phyloP scores from a whole-genome alignment of 2,329 filamentous ascomycete species.

The Uncinocarpus reesii region DNA sequence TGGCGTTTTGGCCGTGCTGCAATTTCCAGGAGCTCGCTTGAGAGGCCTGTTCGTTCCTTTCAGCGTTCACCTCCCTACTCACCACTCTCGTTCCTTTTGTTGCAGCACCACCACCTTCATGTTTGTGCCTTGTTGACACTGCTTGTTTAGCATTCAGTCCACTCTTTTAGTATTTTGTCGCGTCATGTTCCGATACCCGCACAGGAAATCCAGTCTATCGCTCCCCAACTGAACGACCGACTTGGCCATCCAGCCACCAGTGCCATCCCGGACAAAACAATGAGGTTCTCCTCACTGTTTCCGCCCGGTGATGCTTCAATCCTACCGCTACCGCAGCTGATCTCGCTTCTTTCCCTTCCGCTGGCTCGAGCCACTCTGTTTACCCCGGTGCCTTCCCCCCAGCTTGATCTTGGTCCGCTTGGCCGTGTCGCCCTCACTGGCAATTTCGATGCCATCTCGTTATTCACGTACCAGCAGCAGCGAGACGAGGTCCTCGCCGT shows the following conservation, averaged over 20 bases:
- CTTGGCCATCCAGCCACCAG: not conserved
- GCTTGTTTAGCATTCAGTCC: constrained; percentile 1
- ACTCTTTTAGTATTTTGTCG: constrained; percentile 3
- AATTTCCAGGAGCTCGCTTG: constrained; percentile 10
- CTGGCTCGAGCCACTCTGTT: constrained; percentile 28
- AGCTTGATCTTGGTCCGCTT: constrained; percentile 62
- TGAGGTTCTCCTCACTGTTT: constrained; percentile 39
- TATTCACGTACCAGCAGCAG: constrained; percentile 79
- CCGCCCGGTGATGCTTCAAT: constrained; percentile 31
- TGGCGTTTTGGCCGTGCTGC: no score
- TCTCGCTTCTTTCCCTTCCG: constrained; percentile 14
- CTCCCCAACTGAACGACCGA: not conserved
- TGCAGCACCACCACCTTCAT: not conserved
- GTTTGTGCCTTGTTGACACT: not conserved
- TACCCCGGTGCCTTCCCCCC: constrained; percentile 28
- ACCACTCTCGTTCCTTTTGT: constrained; percentile 9
- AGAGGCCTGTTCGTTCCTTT: constrained; percentile 6
- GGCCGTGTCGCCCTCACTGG: constrained; percentile 78
- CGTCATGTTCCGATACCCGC: constrained; percentile 6
- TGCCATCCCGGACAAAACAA: constrained; percentile 24
- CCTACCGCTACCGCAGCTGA: constrained; percentile 22
- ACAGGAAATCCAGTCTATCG: not conserved
- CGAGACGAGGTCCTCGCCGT: constrained; percentile 44
- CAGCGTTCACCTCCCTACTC: constrained; percentile 1
- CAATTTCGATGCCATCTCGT: constrained; percentile 81